These are phyloP conservation scores for Calonectria pauciramosa DNA, from an alignment of 2,329 filamentous ascomycete species.

Conservation along the genomic window DNA sequence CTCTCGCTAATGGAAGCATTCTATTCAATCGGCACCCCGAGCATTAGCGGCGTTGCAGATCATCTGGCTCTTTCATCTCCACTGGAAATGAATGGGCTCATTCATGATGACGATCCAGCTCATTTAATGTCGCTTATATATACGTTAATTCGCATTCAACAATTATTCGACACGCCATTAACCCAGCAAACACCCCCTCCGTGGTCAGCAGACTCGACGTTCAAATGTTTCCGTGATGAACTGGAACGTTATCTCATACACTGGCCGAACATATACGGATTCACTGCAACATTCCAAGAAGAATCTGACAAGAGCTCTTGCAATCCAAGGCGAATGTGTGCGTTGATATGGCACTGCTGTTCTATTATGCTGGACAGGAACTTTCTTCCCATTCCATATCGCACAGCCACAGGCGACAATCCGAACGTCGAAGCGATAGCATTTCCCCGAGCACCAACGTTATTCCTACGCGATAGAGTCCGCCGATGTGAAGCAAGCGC, in stretches of 20 bases:
- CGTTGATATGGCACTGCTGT: not conserved
- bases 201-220: not conserved
- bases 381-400: not conserved
- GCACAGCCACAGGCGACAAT: not conserved
- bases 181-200: not conserved
- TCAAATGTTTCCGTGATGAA: not conserved
- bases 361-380: not conserved
- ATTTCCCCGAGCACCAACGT: not conserved
- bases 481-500: not conserved
- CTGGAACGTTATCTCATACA: not conserved
- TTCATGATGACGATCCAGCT: not conserved
- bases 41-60: not conserved
- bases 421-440: not conserved
- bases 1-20: not conserved
- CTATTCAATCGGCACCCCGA: not conserved
- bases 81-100: not conserved
- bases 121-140: not conserved
- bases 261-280: constrained; percentile 1
- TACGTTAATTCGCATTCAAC: not conserved
- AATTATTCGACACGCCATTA: not conserved
- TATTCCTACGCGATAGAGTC: not conserved
- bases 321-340: not conserved
- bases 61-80: not conserved
- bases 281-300: not conserved
- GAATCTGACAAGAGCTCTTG: not conserved